Evolutionary conservation across 768 basidiomycete species (phyloP).

Genomic region (Podaxis pistillaris): DNA sequence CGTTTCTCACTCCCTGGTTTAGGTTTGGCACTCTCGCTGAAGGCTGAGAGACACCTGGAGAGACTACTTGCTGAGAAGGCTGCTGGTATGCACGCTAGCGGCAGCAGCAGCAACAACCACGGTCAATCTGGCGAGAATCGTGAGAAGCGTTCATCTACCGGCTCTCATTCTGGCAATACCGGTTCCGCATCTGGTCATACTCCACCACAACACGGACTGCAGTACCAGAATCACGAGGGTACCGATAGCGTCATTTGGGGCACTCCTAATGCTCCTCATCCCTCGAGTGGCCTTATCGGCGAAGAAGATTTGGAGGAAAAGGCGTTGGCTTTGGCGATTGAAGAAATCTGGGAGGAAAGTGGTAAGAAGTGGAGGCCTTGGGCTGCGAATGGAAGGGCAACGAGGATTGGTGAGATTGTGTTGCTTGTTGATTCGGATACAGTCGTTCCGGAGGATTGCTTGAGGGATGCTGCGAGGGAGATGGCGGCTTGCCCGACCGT

Average conservation of each 20-base stretch:
- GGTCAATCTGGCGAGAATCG: conserved; percentile 8
- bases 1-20: background rate
- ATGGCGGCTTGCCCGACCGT: conserved; percentile 72
- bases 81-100: conserved; percentile 12
- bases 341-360: conserved; percentile 62
- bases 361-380: conserved; percentile 58
- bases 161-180: conserved; percentile 10
- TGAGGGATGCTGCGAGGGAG: conserved; percentile 84
- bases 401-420: conserved; percentile 74
- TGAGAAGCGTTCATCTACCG: conserved; percentile 10
- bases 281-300: conserved; percentile 20
- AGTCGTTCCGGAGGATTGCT: conserved; percentile 78
- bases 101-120: background rate
- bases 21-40: conserved; percentile 63
- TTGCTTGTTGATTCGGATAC: conserved; percentile 81
- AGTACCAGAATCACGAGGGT: conserved; percentile 65
- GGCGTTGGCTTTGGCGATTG: conserved; percentile 69
- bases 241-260: conserved; percentile 44
- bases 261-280: conserved; percentile 3
- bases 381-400: conserved; percentile 69
- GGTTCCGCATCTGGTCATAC: conserved; percentile 19
- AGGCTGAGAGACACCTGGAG: conserved; percentile 49
- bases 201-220: conserved; percentile 50
- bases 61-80: conserved; percentile 33
- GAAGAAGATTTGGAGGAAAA: conserved; percentile 62